Evolutionary conservation across 768 basidiomycete species (phyloP).

Genomic region (Clathrus columnatus): DNA sequence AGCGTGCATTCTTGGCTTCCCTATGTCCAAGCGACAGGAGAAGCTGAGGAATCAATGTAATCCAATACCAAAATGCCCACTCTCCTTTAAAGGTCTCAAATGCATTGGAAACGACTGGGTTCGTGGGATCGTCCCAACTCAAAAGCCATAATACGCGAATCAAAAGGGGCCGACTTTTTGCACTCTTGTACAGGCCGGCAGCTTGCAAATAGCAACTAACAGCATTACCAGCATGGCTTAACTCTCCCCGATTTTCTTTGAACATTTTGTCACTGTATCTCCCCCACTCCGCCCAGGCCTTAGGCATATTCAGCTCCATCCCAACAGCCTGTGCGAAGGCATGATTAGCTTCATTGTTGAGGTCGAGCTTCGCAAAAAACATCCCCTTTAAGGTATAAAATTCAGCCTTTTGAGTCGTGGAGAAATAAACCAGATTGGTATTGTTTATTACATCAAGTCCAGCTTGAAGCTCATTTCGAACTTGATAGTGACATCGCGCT

Average conservation of each 20-base stretch:
- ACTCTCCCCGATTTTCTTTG: slow-evolving; percentile 70
- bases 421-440: slow-evolving; percentile 98
- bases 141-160: slow-evolving; percentile 94
- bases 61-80: slow-evolving; percentile 98
- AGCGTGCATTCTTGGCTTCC: slow-evolving; percentile 88
- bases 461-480: slow-evolving; percentile 84
- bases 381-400: slow-evolving; percentile 98
- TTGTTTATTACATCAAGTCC: slow-evolving; percentile 99
- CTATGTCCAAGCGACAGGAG: slow-evolving; percentile 82
- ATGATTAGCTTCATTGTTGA: slow-evolving; percentile 80
- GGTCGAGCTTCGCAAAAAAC: slow-evolving; percentile 86
- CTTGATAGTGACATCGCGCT: slow-evolving; percentile 96
- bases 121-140: slow-evolving; percentile 73
- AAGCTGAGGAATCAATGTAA: slow-evolving; percentile 91
- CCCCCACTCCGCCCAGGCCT: slow-evolving; percentile 99
- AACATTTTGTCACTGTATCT: slow-evolving; percentile 89
- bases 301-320: slow-evolving; percentile 88
- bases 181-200: slow-evolving; percentile 88
- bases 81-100: slow-evolving; percentile 97
- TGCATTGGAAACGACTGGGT: slow-evolving; percentile 58
- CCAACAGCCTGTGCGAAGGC: slow-evolving; percentile 95
- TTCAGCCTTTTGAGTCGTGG: slow-evolving; percentile 88
- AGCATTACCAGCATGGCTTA: slow-evolving; percentile 75
- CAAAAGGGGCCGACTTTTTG: slow-evolving; percentile 86
- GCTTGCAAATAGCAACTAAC: slow-evolving; percentile 98